A percentile compares a stretch with the other conserved stretches of the same genome.
phyloP scores from a whole-genome alignment of 23 red algal genomes.

The Agarophyton chilense region DNA sequence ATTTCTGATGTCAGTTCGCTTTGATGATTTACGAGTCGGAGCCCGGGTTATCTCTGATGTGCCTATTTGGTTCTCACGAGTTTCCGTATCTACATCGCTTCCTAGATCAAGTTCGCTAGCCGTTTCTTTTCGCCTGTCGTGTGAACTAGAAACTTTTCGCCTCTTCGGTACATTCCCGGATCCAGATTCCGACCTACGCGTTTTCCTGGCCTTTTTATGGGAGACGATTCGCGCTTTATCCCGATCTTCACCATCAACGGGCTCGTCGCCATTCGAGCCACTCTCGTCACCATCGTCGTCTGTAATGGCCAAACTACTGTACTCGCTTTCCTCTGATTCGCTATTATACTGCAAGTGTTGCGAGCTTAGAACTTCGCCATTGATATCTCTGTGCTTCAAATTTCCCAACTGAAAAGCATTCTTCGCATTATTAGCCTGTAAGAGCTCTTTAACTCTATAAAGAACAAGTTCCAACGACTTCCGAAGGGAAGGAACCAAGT shows the following conservation, averaged over 20 bases:
- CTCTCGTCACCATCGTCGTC: slow-evolving; percentile 41
- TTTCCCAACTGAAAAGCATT: slow-evolving; percentile 65
- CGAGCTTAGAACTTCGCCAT: slow-evolving; percentile 59
- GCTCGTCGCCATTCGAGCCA: background rate
- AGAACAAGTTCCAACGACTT: slow-evolving; percentile 69
- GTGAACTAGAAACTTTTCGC: background rate
- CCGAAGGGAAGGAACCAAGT: slow-evolving; percentile 57
- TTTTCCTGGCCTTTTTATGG: slow-evolving; percentile 25
- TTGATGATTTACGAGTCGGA: background rate
- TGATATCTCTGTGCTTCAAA: slow-evolving; percentile 60
- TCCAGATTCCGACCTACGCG: background rate
- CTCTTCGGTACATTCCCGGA: background rate
- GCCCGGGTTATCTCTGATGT: background rate
- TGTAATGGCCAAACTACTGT: slow-evolving; percentile 33
- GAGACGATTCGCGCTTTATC: background rate
- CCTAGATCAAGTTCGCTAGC: slow-evolving; percentile 4
- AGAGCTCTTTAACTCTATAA: slow-evolving; percentile 46
- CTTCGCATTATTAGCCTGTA: slow-evolving; percentile 50
- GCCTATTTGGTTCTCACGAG: background rate
- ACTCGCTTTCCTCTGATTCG: slow-evolving; percentile 56
- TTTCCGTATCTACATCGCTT: background rate
- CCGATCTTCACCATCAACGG: background rate
- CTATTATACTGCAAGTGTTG: slow-evolving; percentile 60
- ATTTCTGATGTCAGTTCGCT: background rate
- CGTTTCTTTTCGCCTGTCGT: background rate